Conservation (phyloP, 176 grass and related monocot species). For the Ensete glaucum region DNA sequence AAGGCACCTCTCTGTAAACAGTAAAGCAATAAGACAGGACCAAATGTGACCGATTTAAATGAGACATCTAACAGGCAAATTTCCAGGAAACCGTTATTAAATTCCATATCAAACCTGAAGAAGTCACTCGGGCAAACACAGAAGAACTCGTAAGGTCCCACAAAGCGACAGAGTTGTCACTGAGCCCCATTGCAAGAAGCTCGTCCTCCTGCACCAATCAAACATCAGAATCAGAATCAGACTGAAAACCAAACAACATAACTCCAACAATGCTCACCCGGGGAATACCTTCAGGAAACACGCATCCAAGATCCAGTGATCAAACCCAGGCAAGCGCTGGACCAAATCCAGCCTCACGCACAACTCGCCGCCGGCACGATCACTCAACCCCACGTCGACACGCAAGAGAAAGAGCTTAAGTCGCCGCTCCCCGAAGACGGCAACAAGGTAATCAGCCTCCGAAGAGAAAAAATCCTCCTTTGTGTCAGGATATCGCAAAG, state of each 20-base stretch:
- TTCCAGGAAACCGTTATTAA: not conserved
- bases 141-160: conserved; percentile 39
- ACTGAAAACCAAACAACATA: not conserved
- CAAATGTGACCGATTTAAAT: not conserved
- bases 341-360: conserved; percentile 33
- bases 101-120: conserved; percentile 40
- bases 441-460: conserved; percentile 11
- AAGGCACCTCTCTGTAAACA: conserved; percentile 59
- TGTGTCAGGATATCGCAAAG: conserved; percentile 11
- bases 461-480: not conserved
- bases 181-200: conserved; percentile 60
- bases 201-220: conserved; percentile 34
- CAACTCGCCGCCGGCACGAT: not conserved
- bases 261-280: not conserved
- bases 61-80: too few relatives aligned
- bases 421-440: conserved; percentile 56
- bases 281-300: conserved; percentile 49
- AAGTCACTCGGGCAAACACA: conserved; percentile 48
- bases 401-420: conserved; percentile 50
- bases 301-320: conserved; percentile 77
- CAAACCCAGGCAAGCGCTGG: conserved; percentile 45
- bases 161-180: conserved; percentile 74
- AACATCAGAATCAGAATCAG: not conserved
- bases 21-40: not conserved
- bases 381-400: not conserved